phyloP scores from a whole-genome alignment of 176 grass and related monocot species.

The Aechmea fasciata region DNA sequence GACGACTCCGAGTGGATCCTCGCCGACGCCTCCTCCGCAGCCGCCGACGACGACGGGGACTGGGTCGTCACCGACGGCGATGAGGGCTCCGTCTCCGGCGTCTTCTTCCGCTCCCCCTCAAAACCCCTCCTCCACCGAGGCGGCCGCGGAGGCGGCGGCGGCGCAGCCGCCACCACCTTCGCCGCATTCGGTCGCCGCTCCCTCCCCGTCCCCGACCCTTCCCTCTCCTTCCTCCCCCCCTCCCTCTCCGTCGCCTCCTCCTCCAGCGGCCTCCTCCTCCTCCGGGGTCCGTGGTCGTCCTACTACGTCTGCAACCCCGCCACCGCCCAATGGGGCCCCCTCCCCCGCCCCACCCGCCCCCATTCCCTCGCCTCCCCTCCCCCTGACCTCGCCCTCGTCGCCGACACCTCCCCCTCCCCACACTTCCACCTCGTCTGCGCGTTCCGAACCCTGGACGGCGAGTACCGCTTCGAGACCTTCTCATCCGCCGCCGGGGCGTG shows the following conservation, averaged over 20 bases:
- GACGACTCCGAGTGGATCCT: conserved; percentile 21
- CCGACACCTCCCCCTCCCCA: background rate
- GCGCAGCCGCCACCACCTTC: conserved; percentile 4
- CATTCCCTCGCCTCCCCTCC: conserved; percentile 4
- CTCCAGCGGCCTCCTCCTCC: conserved; percentile 20
- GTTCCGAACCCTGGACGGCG: background rate
- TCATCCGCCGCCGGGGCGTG: conserved; percentile 9
- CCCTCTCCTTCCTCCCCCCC: conserved; percentile 25
- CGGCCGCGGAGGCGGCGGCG: background rate
- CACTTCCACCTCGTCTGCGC: conserved; percentile 20
- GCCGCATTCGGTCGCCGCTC: conserved; percentile 9
- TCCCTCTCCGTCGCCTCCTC: conserved; percentile 20
- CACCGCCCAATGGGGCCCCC: conserved; percentile 6
- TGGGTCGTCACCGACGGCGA: conserved; percentile 16
- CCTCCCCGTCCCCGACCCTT: conserved; percentile 4
- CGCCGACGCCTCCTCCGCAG: background rate
- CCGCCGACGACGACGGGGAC: background rate
- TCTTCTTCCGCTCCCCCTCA: conserved; percentile 10
- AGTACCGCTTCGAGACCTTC: conserved; percentile 19
- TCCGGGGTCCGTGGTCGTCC: conserved; percentile 20
- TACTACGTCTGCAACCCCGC: conserved; percentile 28
- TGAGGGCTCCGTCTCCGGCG: conserved; percentile 18
- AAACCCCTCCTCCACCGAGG: too few species aligned
- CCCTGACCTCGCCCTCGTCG: conserved; percentile 8
- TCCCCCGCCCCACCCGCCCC: conserved; percentile 12